Base-by-base conservation (phyloP, 257 asterid genomes). In the Rubia yunnanensis region DNA sequence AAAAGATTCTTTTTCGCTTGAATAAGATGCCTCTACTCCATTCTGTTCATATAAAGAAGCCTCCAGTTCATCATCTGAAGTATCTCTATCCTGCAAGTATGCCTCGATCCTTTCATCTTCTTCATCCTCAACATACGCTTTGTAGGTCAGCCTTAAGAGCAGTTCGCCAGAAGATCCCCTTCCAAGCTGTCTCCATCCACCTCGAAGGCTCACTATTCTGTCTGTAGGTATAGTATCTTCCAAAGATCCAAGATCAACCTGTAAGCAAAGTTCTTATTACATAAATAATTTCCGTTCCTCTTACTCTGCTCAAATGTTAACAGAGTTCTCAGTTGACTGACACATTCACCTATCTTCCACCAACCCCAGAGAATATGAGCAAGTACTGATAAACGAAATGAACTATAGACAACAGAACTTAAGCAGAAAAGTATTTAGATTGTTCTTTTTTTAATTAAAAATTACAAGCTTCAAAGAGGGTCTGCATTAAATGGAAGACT, bases 41-140 rank as follows among this genome's bases (percentile, higher is more conserved):
- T 65, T 78, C 72, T 79, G 78, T 78, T 84, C 71, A 31, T 82
- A 75, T 3, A 52, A 60, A 36, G 74, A 23, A 50, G 67, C 44
- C 44, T 68, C 76, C 7, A 79, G 52, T 26, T 84, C 94, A 72
- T 83, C 91, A 76, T 85, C 88, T 1, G 86, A 83, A 67, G 66
- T 76, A 76, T 83, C 85, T 24, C 65, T 34, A 71, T 74, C 79
- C 22, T 54, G 38, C 38, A 68, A 72, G 30, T 64, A 65, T 36
- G 64, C 74, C 70, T 70, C 82, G 34, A 53, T 24, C 72, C 52
- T 82, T 74, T 94, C 97, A 77, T 94, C 99, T 80, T 92, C 99
- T 76, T 94, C 99, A 70, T 94, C 99, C 77, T 94, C 99, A 27
- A 94, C 97, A 50, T 94, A 94, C 34, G 94, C 99, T 85, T 94